Base-by-base conservation (phyloP, 2,329 filamentous ascomycete genomes). In the Hortaea werneckii region DNA sequence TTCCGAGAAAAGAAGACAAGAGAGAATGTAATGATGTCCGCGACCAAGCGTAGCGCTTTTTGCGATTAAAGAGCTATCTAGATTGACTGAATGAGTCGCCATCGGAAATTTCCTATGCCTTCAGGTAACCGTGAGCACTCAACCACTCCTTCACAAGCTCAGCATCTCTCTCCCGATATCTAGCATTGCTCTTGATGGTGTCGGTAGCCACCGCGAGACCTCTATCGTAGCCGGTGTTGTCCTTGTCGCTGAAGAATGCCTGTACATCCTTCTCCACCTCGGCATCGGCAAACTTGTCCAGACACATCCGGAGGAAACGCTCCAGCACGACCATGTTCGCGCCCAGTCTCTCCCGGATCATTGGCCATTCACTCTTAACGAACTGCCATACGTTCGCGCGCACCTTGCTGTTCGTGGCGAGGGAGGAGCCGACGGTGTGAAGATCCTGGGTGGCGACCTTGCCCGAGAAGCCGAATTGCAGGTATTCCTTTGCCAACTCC, bases 321-420 rank as follows among this genome's bases (percentile, higher is more conserved):
- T 98, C 90, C 11, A 95, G 73, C 3, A 95, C 79, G 29, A 95
- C 83, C 52, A 87, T 85, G 69, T 95, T 95, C 37, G 75, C 74
- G 63, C 78, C 80, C 45, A 96, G 74, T 65, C 83, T 84, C 49
- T 78, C 70, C 43, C 82, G 76, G 39, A 94, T 77, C 32, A 76
- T 72, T 29, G 79, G 74, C 85, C 90, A 98, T 69, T 95, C 83
- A 38, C 77, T 73, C 68, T 89, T 87, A 60, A 95, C 77, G 67
- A 85, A 95, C 44, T 82, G 72, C 92, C 92, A 98, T 47, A 94
- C 78, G 39, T 82, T 71, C 39, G 74, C 68, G n/a, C 89, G 83
- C 3, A 80, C 83, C 50, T 79, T 75, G 6, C 80, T 72, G 68
- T 95, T 95, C 52, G 70, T 74, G 4, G 85, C 80, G 28, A 98